Conservation (phyloP, 1,284 basidiomycete genomes). For the Hemileia vastatrix region DNA sequence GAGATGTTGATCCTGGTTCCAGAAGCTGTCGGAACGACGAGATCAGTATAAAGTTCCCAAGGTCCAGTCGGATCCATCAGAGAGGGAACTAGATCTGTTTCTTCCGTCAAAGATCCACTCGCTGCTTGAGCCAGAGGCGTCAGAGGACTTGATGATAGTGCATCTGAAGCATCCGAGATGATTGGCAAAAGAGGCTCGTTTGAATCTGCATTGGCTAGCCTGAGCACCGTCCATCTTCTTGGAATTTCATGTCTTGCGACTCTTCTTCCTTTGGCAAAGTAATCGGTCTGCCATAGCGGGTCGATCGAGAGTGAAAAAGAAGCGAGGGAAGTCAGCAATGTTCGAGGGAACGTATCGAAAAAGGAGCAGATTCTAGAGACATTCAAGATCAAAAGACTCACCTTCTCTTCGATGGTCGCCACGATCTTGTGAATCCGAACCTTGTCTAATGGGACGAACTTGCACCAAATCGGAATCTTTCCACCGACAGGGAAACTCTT, state of each 20-base stretch:
- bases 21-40: conserved; percentile 32
- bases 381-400: conserved; percentile 43
- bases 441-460: conserved; percentile 74
- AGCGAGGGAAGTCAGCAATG: conserved; percentile 12
- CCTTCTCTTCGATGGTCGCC: conserved; percentile 77
- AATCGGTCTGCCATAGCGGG: conserved; percentile 47
- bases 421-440: conserved; percentile 69
- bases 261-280: conserved; percentile 47
- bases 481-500: conserved; percentile 75
- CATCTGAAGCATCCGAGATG: conserved; percentile 48
- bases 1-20: conserved; percentile 62
- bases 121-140: conserved; percentile 37
- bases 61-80: conserved; percentile 51
- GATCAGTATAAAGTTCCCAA: conserved; percentile 52
- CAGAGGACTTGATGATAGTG: conserved; percentile 47
- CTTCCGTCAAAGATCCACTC: conserved; percentile 28
- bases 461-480: conserved; percentile 66
- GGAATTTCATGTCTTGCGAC: conserved; percentile 68
- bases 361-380: neutral
- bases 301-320: conserved; percentile 3
- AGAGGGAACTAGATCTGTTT: conserved; percentile 45
- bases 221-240: conserved; percentile 59
- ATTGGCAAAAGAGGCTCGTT: conserved; percentile 60
- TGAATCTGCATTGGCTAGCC: conserved; percentile 54
- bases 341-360: conserved; percentile 7